Base-by-base conservation (phyloP, 2,329 filamentous ascomycete genomes). In the Pseudocercospora eumusae region DNA sequence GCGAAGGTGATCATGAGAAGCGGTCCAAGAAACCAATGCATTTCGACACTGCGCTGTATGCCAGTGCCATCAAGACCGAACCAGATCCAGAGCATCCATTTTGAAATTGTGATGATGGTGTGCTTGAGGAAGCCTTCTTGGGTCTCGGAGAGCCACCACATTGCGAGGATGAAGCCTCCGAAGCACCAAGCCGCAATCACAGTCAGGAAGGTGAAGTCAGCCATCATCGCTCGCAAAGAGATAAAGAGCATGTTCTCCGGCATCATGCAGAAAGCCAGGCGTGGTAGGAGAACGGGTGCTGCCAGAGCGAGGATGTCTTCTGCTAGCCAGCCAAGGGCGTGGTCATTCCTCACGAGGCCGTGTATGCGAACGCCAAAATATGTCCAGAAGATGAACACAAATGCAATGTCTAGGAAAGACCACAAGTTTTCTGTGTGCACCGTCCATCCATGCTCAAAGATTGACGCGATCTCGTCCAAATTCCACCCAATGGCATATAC, bases 51-150 rank as follows among this genome's bases (percentile, higher is more conserved):
- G 61, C 81, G 78, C 64, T 83, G 77, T 36, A 85, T 83, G 1
- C 83, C 82, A 42, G 77, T 89, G 36, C 74, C 91, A 69, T 95
- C 91, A 1, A 96, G 84, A 1, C 91, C 91, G 71, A 96, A 95
- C 91, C 91, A 96, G 66, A 96, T 93, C 84, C 90, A 95, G 1
- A 95, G 84, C 90, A 96, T 93, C 91, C 91, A 96, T 75, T 93
- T 92, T 49, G 86, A 86, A 64, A 95, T 92, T 1, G 88, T 90
- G 76, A 89, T 78, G 4, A 87, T 76, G 42, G 65, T 69, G 57
- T 77, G 73, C 5, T 62, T 67, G 15, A 68, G 67, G 50, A 68
- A 71, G 21, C 75, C 75, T 75, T 75, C 74, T 63, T 76, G 72
- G 20, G 86, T 87, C 66, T 89, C 83, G 62, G 86, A 86, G 8